phyloP scores from a whole-genome alignment of 1,284 basidiomycete genomes.

The Xerocomus nothofagi region DNA sequence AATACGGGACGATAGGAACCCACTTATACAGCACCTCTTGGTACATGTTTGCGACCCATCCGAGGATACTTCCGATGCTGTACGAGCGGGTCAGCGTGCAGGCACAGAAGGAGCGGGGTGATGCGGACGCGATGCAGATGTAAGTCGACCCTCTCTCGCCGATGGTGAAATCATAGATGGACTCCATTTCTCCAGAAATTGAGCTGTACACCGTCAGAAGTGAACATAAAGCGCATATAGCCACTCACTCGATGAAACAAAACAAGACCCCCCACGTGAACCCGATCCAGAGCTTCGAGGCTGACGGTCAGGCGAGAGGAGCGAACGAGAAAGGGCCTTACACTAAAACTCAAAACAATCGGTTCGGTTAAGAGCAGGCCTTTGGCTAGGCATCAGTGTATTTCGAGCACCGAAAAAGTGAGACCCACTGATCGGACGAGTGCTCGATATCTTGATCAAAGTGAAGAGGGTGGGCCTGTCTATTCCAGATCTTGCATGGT shows the following conservation, averaged over 20 bases:
- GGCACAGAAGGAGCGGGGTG: constrained; percentile 7
- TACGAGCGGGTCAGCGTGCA: constrained; percentile 1
- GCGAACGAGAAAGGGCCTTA: constrained; percentile 19
- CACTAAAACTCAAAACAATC: constrained; percentile 56
- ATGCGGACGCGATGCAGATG: constrained; percentile 44
- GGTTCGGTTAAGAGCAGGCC: constrained; percentile 61
- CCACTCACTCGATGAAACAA: constrained; percentile 48
- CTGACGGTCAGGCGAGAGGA: constrained; percentile 5
- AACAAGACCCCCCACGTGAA: constrained; percentile 66
- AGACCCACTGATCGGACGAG: constrained; percentile 49
- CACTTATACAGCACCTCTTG: constrained; percentile 52
- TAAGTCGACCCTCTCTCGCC: constrained; percentile 54
- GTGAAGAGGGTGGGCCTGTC: constrained; percentile 45
- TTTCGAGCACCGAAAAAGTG: background rate
- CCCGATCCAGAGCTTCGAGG: constrained; percentile 53
- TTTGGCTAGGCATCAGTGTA: constrained; percentile 24
- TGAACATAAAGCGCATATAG: background rate
- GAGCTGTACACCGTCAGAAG: constrained; percentile 37
- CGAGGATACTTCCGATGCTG: constrained; percentile 32
- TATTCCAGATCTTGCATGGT: constrained; percentile 49
- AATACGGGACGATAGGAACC: constrained; percentile 1
- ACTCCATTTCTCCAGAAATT: constrained; percentile 49
- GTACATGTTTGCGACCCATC: constrained; percentile 33
- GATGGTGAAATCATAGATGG: constrained; percentile 51
- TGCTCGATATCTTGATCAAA: constrained; percentile 51